Conservation (phyloP, 208 protist species). For the Trypanosomatidae sp. region DNA sequence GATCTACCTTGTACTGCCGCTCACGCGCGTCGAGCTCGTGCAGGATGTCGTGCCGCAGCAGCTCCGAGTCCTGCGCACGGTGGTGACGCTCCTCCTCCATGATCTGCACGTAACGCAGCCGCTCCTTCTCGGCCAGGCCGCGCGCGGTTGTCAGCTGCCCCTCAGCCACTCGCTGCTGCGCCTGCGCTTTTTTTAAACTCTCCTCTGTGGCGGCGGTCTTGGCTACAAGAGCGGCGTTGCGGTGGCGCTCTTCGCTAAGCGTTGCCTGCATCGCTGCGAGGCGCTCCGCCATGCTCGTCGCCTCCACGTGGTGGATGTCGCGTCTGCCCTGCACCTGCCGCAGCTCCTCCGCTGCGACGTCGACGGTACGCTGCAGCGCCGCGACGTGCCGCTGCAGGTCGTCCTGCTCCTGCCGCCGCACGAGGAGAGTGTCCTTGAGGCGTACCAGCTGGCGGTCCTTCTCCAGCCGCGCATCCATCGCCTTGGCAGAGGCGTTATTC, state of each 20-base stretch:
- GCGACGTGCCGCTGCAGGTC: conserved; percentile 72
- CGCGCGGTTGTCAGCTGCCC: conserved; percentile 45
- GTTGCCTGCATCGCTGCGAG: conserved; percentile 38
- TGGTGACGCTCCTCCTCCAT: conserved; percentile 75
- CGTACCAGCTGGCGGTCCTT: conserved; percentile 31
- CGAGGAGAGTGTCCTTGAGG: conserved; percentile 52
- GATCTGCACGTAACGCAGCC: conserved; percentile 48
- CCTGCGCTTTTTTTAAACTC: conserved; percentile 31
- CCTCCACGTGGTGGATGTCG: conserved; percentile 52
- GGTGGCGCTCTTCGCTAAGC: conserved; percentile 44
- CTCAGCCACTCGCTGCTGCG: conserved; percentile 33
- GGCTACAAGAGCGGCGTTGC: conserved; percentile 39
- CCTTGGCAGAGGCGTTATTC: conserved; percentile 30
- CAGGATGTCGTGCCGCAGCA: conserved; percentile 72
- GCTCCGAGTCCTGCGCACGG: conserved; percentile 43
- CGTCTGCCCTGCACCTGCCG: conserved; percentile 44
- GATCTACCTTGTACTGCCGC: conserved; percentile 45
- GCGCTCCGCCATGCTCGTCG: conserved; percentile 30
- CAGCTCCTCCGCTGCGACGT: conserved; percentile 60
- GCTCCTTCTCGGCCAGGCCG: conserved; percentile 51
- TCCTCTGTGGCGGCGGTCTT: conserved; percentile 37
- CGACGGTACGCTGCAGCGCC: conserved; percentile 63
- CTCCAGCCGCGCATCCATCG: conserved; percentile 38
- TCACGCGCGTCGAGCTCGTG: conserved; percentile 60
- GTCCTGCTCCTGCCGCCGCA: conserved; percentile 68